Conservation (phyloP, 1,284 basidiomycete species). For the Marasmius fiardii region DNA sequence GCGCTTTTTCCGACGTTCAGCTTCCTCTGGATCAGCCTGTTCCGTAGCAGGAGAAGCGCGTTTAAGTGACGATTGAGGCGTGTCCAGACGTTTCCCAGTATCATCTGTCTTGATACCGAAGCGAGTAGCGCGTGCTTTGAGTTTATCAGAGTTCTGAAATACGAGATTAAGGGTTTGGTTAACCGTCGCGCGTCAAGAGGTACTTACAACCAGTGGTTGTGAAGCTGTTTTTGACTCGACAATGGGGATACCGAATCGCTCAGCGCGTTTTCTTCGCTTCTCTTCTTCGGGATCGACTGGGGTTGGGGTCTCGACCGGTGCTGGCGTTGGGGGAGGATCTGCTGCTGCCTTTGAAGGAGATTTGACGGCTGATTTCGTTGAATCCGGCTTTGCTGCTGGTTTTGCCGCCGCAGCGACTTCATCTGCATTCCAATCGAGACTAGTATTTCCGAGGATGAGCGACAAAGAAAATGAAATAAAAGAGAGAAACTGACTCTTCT, state of each 20-base stretch:
- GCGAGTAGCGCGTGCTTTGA: slow-evolving; percentile 46
- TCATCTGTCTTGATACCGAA: slow-evolving; percentile 37
- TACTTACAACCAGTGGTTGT: too few relatives aligned
- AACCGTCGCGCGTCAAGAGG: too few relatives aligned
- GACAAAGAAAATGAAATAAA: slow-evolving; percentile 2
- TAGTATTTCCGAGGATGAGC: slow-evolving; percentile 14
- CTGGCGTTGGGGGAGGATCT: slow-evolving; percentile 13
- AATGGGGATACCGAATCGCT: slow-evolving; percentile 53
- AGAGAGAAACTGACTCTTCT: slow-evolving; percentile 35
- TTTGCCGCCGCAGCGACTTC: slow-evolving; percentile 19
- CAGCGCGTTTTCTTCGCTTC: slow-evolving; percentile 60
- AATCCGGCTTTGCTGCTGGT: slow-evolving; percentile 13
- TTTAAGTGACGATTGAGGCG: slow-evolving; percentile 6
- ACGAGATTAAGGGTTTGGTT: background rate
- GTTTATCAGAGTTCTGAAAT: slow-evolving; percentile 44
- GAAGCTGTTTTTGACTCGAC: too few relatives aligned
- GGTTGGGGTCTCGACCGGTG: slow-evolving; percentile 13
- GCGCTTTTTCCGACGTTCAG: slow-evolving; percentile 54
- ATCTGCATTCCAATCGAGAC: slow-evolving; percentile 36
- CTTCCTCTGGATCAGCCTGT: slow-evolving; percentile 51
- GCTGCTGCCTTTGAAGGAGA: slow-evolving; percentile 3
- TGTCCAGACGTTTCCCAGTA: slow-evolving; percentile 1
- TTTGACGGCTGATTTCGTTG: background rate
- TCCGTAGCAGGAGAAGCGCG: background rate
- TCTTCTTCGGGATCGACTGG: slow-evolving; percentile 46